A percentile compares a stretch with the other conserved stretches of the same genome.
Evolutionary conservation across 108 stramenopile genomes (phyloP).

Genomic region (Nitzschia sp.): DNA sequence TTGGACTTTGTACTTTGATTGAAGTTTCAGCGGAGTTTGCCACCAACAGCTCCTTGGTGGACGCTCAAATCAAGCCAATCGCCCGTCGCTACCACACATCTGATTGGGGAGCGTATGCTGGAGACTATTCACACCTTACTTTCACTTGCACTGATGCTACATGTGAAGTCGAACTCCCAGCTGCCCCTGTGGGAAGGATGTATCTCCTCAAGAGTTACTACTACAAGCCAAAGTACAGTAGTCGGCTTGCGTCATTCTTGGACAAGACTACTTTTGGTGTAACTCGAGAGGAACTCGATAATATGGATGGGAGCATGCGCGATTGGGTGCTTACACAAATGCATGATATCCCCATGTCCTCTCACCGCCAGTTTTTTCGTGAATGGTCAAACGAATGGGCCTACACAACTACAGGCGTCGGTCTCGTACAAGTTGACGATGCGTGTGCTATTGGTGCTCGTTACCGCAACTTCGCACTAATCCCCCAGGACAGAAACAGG

Average conservation of each 20-base stretch:
- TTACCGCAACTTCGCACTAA: slow-evolving; percentile 12
- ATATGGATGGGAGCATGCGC: neutral
- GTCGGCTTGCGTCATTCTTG: neutral
- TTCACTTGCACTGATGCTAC: slow-evolving; percentile 8
- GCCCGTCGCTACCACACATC: slow-evolving; percentile 32
- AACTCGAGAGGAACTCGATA: neutral
- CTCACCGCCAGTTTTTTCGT: slow-evolving; percentile 2
- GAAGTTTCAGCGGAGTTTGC: no score
- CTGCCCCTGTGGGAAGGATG: neutral
- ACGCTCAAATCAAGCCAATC: slow-evolving; percentile 12
- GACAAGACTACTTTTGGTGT: neutral
- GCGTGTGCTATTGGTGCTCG: neutral
- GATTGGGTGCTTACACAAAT: neutral
- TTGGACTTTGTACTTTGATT: no score
- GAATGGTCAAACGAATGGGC: slow-evolving; percentile 5
- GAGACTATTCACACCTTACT: neutral
- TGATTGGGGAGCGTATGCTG: slow-evolving; percentile 32
- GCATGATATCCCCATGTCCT: neutral
- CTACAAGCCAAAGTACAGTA: neutral
- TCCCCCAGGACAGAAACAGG: neutral
- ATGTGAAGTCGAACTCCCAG: neutral
- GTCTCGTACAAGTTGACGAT: neutral
- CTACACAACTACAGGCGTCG: neutral
- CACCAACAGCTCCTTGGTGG: no score
- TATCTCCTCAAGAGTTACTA: neutral